Evolutionary conservation across 2,329 filamentous ascomycete species (phyloP), one percentile per base, ranked within the genome.

Genomic region (Aspergillus awamori): DNA sequence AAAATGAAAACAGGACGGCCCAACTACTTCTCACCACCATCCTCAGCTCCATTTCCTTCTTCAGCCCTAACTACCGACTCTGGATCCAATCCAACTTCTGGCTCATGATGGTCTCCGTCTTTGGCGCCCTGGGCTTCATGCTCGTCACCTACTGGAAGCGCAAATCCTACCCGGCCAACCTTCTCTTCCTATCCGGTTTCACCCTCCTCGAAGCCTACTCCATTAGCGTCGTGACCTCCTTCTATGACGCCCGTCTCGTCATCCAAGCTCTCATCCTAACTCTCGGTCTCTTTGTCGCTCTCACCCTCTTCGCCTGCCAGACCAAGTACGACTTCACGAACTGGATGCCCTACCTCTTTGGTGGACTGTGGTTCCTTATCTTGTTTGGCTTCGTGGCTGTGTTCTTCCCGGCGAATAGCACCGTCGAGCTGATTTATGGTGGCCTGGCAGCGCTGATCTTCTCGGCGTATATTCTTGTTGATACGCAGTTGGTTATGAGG

Each of bases 281-380:
- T 1, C 76, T 87, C 8, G 87, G 81, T 56, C 86, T 89, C 69
- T 89, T 89, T 70, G 77, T 88, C 49, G 85, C 83, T 30, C 76
- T 89, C 60, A 88, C 85, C 3, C 78, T 93, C 48, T 98, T 99
- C 76, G 95, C 95, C 53, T 97, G 93, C 86, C 95, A 99, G 82
- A 91, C 91, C 66, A 96, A 96, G 77, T 99, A 99, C 75, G 95
- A 99, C 82, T 99, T 99, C 76, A 98, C 94, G 1, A 89, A 87
- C 66, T 99, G 95, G 94, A 91, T 94, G 83, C 94, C 95, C 17
- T 98, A 97, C 76, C 86, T 98, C 3, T 96, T 96, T 72, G 93
- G 93, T 61, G 89, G 84, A 0, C 85, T 99, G 17, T 98, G 95
- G 95, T 89, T 91, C 6, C 80, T 97, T 61, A 84, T 99, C 65